Evolutionary conservation across 208 protist species (phyloP), one percentile per base, ranked within the genome.

Genomic region (Wallacemonas sp.): DNA sequence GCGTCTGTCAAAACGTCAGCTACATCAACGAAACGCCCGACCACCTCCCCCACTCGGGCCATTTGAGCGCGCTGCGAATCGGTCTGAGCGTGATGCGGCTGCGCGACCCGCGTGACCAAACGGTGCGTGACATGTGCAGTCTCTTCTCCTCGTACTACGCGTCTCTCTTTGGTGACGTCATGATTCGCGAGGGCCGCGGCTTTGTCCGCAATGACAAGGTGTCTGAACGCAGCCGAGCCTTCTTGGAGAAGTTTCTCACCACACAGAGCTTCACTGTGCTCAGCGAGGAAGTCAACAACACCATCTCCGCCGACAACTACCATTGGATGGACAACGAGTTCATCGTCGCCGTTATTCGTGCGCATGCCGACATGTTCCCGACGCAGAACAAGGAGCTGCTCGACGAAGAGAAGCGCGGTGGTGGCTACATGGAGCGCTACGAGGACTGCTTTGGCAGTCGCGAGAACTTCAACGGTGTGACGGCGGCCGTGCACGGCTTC

Each of bases 321-420:
- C 58, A 80, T 24, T 94, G 87, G 85, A 76, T 94, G 74, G 80
- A 94, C 55, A 94, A 94, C 66, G 84, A 91, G 66, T 94, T 94
- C 60, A 89, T 89, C 60, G 87, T 94, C 12, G 84, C 84, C 14
- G 70, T 76, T n/a, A 78, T 94, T 4, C 84, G 84, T 6, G 74
- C 68, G 1, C 80, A 91, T 33, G 65, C 75, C 1, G 62, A 74
- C n/a, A 9, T 86, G 6, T 88, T 81, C 39, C 74, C 81, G 0
- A 29, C 12, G 0, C 87, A 90, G 14, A 80, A 91, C 61, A 63
- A 75, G 29, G 61, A 75, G 29, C 78, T 94, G 8, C 64, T 87
- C 16, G 24, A 52, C 4, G 84, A 91, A 54, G 87, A 91, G 56
- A 76, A 79, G 49, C 64, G 81, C 26, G 87, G 84, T 6, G 81